phyloP scores from a whole-genome alignment of 805 yeast genomes.

The Nakazawaea wickerhamii region DNA sequence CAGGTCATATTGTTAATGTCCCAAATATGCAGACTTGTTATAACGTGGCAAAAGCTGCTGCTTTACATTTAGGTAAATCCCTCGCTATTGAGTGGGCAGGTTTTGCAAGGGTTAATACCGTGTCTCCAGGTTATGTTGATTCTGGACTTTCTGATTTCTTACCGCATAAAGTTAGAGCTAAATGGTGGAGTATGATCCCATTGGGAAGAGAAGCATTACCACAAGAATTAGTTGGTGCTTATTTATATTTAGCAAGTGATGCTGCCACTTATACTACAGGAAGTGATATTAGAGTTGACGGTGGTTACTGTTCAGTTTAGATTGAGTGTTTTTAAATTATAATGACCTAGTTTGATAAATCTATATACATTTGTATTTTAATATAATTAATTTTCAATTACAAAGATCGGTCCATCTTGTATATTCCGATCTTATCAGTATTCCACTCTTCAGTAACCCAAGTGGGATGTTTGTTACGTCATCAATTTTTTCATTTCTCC shows the following conservation, averaged over 20 bases:
- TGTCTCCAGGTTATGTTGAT: conserved; percentile 46
- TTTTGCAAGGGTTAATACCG: conserved; percentile 48
- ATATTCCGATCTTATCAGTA: no score
- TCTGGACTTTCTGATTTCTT: conserved; percentile 36
- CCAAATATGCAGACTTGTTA: conserved; percentile 47
- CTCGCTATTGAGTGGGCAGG: conserved; percentile 44
- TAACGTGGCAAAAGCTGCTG: conserved; percentile 46
- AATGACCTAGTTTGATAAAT: no score
- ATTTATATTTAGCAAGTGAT: conserved; percentile 46
- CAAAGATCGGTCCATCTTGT: no score
- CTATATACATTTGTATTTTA: no score
- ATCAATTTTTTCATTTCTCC: no score
- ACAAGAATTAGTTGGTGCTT: conserved; percentile 48
- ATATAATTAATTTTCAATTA: no score
- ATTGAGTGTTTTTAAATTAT: no score
- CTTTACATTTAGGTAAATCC: conserved; percentile 40
- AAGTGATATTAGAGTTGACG: conserved; percentile 43
- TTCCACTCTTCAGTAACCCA: no score
- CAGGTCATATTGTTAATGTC: conserved; percentile 48
- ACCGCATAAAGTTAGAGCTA: conserved; percentile 19
- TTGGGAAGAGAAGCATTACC: conserved; percentile 44
- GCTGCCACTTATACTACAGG: conserved; percentile 47
- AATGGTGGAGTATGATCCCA: conserved; percentile 32
- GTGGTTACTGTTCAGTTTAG: conserved; percentile 37
- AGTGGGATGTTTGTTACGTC: no score